Evolutionary conservation across 2,329 filamentous ascomycete species (phyloP).

Genomic region (Stemphylium beticola): DNA sequence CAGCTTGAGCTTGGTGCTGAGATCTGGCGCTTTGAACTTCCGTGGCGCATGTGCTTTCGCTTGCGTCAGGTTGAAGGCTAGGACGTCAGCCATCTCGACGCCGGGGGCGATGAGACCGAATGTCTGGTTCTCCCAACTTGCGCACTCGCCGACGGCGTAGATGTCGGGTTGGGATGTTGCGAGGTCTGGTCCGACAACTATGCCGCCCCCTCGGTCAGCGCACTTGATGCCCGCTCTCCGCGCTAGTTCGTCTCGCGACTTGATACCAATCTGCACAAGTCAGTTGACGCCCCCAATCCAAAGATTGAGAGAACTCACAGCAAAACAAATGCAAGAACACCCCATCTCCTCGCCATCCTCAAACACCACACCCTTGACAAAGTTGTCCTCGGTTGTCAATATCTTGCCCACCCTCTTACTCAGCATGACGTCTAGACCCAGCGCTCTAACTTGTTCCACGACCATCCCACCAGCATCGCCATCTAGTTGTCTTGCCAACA

Average conservation of each 20-base stretch:
- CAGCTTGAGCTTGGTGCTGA: constrained; percentile 91
- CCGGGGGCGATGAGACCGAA: constrained; percentile 90
- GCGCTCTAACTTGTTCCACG: constrained; percentile 76
- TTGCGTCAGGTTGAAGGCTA: constrained; percentile 89
- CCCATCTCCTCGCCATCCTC: constrained; percentile 80
- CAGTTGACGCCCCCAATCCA: background rate
- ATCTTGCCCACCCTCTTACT: constrained; percentile 76
- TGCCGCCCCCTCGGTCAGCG: constrained; percentile 75
- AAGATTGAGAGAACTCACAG: constrained; percentile 52
- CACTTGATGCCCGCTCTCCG: constrained; percentile 72
- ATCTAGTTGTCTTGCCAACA: constrained; percentile 82
- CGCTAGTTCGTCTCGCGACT: constrained; percentile 79
- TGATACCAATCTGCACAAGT: constrained; percentile 71
- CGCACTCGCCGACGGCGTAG: constrained; percentile 90
- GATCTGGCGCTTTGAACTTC: constrained; percentile 78
- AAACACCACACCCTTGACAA: constrained; percentile 75
- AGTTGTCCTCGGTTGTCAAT: constrained; percentile 69
- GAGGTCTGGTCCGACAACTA: constrained; percentile 71
- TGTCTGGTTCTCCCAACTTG: constrained; percentile 85
- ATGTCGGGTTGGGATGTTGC: constrained; percentile 74
- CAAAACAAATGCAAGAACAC: constrained; percentile 85
- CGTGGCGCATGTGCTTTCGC: constrained; percentile 73
- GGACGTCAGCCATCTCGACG: constrained; percentile 89
- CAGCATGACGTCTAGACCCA: constrained; percentile 83
- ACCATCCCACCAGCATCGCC: constrained; percentile 81